These are phyloP conservation scores for Coemansia asiatica DNA, from an alignment of 192 early-diverging fungal species.

Conservation along the genomic window DNA sequence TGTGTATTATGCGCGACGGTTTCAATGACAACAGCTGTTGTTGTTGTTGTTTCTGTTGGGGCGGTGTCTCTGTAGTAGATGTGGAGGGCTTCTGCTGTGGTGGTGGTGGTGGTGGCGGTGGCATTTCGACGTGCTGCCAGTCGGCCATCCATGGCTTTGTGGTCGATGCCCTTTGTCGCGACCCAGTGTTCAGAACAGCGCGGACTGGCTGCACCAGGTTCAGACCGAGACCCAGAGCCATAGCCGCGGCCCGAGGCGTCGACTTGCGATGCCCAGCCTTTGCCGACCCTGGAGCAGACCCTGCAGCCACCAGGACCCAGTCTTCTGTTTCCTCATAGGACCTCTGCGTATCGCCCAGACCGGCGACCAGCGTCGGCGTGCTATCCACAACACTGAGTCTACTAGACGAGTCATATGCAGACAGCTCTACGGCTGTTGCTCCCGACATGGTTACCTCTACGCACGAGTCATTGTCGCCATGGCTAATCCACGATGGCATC, in stretches of 20 bases:
- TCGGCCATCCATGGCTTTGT: conserved; percentile 9
- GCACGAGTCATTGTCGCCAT: conserved; percentile 18
- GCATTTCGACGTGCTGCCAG: conserved; percentile 15
- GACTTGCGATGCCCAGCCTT: conserved; percentile 2
- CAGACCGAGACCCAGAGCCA: conserved; percentile 9
- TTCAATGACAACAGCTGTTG: background rate
- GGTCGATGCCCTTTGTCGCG: background rate
- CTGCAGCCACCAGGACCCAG: conserved; percentile 12
- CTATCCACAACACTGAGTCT: background rate
- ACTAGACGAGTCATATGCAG: background rate
- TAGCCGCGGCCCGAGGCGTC: conserved; percentile 6
- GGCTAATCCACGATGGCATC: conserved; percentile 4
- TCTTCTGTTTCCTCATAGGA: conserved; percentile 1
- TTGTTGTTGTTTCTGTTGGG: conserved; percentile 4
- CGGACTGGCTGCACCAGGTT: conserved; percentile 1
- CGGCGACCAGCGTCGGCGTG: conserved; percentile 6
- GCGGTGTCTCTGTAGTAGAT: background rate
- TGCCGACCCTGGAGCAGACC: background rate
- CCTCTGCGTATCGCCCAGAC: background rate
- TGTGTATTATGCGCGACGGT: conserved; percentile 1
- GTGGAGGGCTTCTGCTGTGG: background rate
- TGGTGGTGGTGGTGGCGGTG: conserved; percentile 3
- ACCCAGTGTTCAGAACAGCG: conserved; percentile 1
- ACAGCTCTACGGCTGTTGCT: conserved; percentile 39
- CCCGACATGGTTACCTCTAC: conserved; percentile 42